phyloP scores from a whole-genome alignment of 1,284 basidiomycete genomes.

The Cryptococcus maquisensis region DNA sequence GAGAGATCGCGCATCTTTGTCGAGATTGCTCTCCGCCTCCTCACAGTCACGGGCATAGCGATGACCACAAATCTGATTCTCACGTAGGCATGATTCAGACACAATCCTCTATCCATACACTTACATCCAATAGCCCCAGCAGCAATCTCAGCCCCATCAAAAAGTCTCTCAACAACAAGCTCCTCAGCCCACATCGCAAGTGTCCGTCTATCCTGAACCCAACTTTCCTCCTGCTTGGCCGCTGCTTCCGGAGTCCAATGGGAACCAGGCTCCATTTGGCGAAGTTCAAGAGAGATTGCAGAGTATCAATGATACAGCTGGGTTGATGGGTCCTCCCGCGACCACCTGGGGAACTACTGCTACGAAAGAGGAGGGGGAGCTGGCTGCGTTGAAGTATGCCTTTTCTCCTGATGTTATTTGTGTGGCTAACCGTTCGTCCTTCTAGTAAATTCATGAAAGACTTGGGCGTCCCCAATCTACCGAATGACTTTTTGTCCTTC shows the following conservation, averaged over 20 bases:
- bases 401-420: neutral
- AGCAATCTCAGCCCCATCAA: constrained; percentile 4
- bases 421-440: neutral
- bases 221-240: constrained; percentile 40
- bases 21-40: constrained; percentile 69
- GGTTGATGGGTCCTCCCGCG: neutral
- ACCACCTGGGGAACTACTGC: constrained; percentile 7
- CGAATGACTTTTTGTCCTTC: constrained; percentile 38
- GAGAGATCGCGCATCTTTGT: constrained; percentile 85
- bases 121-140: constrained; percentile 1
- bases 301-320: constrained; percentile 1
- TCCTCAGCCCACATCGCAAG: constrained; percentile 4
- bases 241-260: constrained; percentile 28
- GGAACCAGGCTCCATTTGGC: constrained; percentile 4
- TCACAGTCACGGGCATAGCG: constrained; percentile 30
- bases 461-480: constrained; percentile 41
- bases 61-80: constrained; percentile 16
- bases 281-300: constrained; percentile 1
- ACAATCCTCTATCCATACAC: neutral
- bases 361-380: constrained; percentile 25
- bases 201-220: constrained; percentile 26
- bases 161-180: neutral
- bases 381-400: constrained; percentile 34
- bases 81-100: neutral
- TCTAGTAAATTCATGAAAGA: constrained; percentile 46